Percentiles rank a stretch among this genome's conserved stretches.
Conservation (phyloP, 805 yeast genomes). For the Brettanomyces naardenensis region DNA sequence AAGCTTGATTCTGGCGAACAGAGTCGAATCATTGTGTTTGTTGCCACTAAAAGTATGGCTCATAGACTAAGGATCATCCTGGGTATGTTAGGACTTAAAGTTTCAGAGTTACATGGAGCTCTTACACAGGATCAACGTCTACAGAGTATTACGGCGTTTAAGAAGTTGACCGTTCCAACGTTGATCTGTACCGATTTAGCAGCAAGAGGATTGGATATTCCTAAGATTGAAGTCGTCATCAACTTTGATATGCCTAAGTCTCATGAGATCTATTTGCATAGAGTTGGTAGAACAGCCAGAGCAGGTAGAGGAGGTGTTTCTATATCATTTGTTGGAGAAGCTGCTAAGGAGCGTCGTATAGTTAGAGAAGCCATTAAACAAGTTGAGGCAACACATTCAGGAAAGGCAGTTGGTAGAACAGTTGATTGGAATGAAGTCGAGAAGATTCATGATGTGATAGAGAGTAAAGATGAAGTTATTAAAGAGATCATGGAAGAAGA, state of each 20-base stretch:
- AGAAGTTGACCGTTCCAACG: constrained; percentile 74
- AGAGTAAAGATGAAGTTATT: constrained; percentile 48
- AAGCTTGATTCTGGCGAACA: constrained; percentile 55
- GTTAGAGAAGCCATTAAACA: constrained; percentile 86
- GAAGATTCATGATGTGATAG: constrained; percentile 52
- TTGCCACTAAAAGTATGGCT: constrained; percentile 85
- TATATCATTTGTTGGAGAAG: constrained; percentile 89
- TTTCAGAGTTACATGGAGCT: constrained; percentile 77
- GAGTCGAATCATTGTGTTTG: constrained; percentile 81
- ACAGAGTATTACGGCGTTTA: constrained; percentile 73
- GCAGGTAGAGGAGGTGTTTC: constrained; percentile 96
- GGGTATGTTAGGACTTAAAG: constrained; percentile 69
- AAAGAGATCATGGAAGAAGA: constrained; percentile 83
- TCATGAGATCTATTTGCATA: constrained; percentile 85
- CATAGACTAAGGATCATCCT: constrained; percentile 73
- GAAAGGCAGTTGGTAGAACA: constrained; percentile 76
- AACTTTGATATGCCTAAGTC: constrained; percentile 95
- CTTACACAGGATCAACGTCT: constrained; percentile 90
- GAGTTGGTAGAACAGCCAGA: constrained; percentile 99
- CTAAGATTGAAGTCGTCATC: constrained; percentile 90
- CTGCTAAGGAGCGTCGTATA: constrained; percentile 75
- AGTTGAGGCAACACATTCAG: constrained; percentile 37
- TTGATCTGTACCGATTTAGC: constrained; percentile 96
- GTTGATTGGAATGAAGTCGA: constrained; percentile 89
- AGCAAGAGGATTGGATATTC: constrained; percentile 98